Percentiles rank a stretch among this genome's conserved stretches.
These are phyloP conservation scores for Fallopia convolvulus DNA, from an alignment of 148 eudicot genomes.

Conservation along the genomic window DNA sequence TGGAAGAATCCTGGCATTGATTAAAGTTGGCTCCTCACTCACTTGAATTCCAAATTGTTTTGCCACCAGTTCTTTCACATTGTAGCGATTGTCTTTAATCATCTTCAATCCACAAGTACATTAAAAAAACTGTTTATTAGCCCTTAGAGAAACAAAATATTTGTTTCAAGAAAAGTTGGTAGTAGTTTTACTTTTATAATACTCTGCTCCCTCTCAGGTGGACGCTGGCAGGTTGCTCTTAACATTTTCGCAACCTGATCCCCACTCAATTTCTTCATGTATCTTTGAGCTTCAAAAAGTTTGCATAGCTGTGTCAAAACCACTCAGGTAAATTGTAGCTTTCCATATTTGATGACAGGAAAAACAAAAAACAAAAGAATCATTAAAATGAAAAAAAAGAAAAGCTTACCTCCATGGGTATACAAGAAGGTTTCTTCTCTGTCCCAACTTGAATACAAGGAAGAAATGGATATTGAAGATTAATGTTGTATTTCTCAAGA, in stretches of 20 bases:
- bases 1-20: conserved; percentile 78
- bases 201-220: conserved; percentile 9
- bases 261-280: not conserved
- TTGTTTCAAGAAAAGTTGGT: not conserved
- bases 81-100: conserved; percentile 37
- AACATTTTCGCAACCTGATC: not conserved
- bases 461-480: conserved; percentile 26
- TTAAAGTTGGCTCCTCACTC: conserved; percentile 25
- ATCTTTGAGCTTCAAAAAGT: not conserved
- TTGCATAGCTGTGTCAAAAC: conserved; percentile 34
- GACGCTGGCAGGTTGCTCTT: conserved; percentile 3
- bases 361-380: not conserved
- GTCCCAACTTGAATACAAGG: conserved; percentile 68
- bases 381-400: not conserved
- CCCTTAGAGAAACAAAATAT: not conserved
- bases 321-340: not conserved
- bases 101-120: conserved; percentile 32
- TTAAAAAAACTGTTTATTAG: not conserved
- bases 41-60: conserved; percentile 66
- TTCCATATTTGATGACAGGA: not conserved
- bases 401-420: conserved; percentile 77
- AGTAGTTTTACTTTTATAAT: conserved; percentile 28
- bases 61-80: conserved; percentile 25
- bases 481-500: conserved; percentile 29
- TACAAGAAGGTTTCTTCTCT: conserved; percentile 33